A percentile compares a stretch with the other conserved stretches of the same genome.
These are phyloP conservation scores for Pseudocercospora eumusae DNA, from an alignment of 2,329 filamentous ascomycete species.

Conservation along the genomic window DNA sequence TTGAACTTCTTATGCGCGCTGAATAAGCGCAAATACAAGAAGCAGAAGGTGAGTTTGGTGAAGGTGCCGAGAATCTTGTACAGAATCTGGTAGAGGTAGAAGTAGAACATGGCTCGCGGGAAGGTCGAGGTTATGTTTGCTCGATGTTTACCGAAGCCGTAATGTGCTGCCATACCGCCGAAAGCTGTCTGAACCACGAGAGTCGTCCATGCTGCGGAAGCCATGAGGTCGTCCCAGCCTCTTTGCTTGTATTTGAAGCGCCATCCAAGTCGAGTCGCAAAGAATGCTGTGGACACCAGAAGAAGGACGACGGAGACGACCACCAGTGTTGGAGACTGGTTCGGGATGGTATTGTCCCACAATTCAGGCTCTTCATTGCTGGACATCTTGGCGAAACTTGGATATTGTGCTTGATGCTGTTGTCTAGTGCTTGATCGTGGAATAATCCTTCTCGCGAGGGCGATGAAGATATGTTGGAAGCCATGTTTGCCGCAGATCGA, in stretches of 20 bases:
- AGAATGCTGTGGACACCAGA: conserved; percentile 27
- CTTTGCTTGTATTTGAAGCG: conserved; percentile 26
- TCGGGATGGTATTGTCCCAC: conserved; percentile 23
- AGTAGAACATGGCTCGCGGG: conserved; percentile 28
- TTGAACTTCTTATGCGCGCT: conserved; percentile 19
- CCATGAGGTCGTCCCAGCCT: conserved; percentile 31
- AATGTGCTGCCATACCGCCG: conserved; percentile 26
- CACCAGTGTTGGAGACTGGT: conserved; percentile 23
- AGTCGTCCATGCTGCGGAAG: conserved; percentile 26
- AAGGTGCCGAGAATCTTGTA: conserved; percentile 35
- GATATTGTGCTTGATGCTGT: not conserved
- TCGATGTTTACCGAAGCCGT: conserved; percentile 33
- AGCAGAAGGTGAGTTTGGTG: conserved; percentile 35
- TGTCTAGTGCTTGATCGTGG: not conserved
- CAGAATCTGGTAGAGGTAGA: conserved; percentile 36
- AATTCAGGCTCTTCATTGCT: not conserved
- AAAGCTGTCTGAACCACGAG: conserved; percentile 29
- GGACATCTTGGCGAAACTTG: not conserved
- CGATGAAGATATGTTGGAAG: not conserved
- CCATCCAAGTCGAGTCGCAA: conserved; percentile 25
- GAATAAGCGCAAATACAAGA: conserved; percentile 33
- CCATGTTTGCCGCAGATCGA: conserved; percentile 7
- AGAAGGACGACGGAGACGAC: conserved; percentile 29
- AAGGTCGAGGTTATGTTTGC: conserved; percentile 24
- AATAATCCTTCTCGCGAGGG: not conserved